These are phyloP conservation scores for Monilinia polystroma DNA, from an alignment of 2,329 filamentous ascomycete genomes.

Conservation along the genomic window DNA sequence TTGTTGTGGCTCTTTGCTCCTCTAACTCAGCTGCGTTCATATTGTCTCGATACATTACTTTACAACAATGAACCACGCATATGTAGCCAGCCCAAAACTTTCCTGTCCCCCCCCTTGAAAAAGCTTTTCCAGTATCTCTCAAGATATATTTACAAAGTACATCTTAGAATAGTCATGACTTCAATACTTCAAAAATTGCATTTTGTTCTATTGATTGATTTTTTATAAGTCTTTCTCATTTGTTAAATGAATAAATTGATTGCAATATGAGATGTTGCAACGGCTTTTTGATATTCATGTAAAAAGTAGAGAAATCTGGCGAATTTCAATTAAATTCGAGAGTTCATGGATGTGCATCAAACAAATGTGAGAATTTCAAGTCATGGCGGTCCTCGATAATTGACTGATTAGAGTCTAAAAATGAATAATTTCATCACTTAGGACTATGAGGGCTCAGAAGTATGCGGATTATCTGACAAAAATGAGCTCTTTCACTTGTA, in stretches of 20 bases:
- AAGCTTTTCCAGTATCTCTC: no score
- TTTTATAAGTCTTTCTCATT: no score
- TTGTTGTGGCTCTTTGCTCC: background rate
- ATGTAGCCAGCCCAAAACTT: background rate
- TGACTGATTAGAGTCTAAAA: background rate
- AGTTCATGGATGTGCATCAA: background rate
- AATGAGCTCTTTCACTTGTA: no score
- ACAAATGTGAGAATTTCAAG: background rate
- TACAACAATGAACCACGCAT: background rate
- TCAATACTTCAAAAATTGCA: no score
- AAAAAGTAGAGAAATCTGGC: background rate
- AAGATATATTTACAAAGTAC: no score
- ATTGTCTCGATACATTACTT: background rate
- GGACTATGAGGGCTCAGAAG: background rate
- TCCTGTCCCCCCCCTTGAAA: no score
- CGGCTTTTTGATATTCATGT: background rate
- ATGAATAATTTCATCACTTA: background rate
- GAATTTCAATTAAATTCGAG: background rate
- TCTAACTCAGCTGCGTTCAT: background rate
- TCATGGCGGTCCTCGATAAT: background rate
- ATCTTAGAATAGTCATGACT: no score
- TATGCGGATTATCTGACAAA: background rate
- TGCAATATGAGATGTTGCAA: background rate
- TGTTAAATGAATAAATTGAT: no score
- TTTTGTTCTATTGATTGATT: no score